Base-by-base conservation (phyloP, 179 eudicot species). In the Sideroxylon spinosum region DNA sequence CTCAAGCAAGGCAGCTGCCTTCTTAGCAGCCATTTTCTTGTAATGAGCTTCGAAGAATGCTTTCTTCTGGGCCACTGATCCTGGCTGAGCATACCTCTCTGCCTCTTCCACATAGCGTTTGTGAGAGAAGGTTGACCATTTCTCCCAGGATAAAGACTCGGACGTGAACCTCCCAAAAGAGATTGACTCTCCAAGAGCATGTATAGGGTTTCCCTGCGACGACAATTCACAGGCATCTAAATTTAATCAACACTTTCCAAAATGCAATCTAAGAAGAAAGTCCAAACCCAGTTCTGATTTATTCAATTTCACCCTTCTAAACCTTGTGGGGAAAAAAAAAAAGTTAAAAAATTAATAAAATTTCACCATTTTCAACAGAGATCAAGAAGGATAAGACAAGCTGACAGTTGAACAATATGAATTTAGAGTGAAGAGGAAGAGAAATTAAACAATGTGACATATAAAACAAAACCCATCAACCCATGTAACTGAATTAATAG, bases 41-140 rank as follows among this genome's bases (percentile, higher is more conserved):
- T 88, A 92, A 79, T 93, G 93, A 50, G 94, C 94, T 82, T 93
- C 98, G 77, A 93, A 93, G 79, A 84, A 88, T 61, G 93, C 98
- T 74, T 92, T 93, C 89, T 88, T 92, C 83, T 92, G 86, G 17
- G 97, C 94, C 20, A 93, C 98, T 3, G 93, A 93, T 16, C 97
- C 98, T 20, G 97, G 97, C 79, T 83, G 85, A 14, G 98, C 86
- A 61, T 81, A 87, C 16, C 86, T 90, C 83, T 89, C 89, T 0
- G 97, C 98, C 84, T 93, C 98, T 72, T 93, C 98, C 6, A 90
- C 84, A 32, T 93, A 92, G 12, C 89, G 87, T 79, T 90, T 92
- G 78, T 82, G 83, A 19, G 94, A 74, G 81, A 92, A 93, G 0
- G 88, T 49, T 4, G 98, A 91, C 94, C 98, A 87, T 83, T 83